Conservation (phyloP, 208 protist species). For the Leishmania aethiopica region DNA sequence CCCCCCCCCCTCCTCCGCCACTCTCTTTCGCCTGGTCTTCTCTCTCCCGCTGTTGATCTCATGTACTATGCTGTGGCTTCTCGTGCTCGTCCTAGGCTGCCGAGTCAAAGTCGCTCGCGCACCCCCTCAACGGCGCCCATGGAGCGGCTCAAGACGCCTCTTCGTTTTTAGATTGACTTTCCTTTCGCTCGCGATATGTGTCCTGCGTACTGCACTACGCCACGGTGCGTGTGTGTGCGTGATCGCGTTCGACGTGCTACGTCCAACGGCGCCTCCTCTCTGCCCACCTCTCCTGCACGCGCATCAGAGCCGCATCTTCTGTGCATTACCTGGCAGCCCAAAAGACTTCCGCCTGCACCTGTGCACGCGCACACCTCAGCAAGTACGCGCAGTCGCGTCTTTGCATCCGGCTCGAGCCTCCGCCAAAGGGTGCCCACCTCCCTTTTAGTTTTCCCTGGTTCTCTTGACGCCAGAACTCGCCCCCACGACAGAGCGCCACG, state of each 20-base stretch:
- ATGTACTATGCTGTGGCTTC: constrained; percentile 6
- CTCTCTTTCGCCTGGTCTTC: neutral
- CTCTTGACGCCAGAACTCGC: neutral
- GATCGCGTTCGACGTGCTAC: neutral
- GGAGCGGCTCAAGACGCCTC: neutral
- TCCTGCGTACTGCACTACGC: neutral
- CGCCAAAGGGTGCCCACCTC: neutral
- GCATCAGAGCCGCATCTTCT: neutral
- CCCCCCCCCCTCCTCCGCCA: neutral
- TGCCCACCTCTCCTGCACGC: neutral
- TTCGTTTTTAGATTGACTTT: neutral
- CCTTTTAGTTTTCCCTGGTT: neutral
- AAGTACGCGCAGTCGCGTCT: neutral
- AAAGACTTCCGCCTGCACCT: neutral
- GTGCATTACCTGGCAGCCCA: neutral
- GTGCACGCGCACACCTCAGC: neutral
- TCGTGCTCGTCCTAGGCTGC: neutral
- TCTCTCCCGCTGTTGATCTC: neutral
- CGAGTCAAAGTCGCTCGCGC: constrained; percentile 2
- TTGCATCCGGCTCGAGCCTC: neutral
- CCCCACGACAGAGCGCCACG: neutral
- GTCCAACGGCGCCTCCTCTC: neutral
- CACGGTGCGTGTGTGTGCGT: neutral
- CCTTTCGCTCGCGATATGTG: neutral
- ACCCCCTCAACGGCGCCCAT: neutral